Base-by-base conservation (phyloP, 2,329 filamentous ascomycete genomes). In the Neodidymelliopsis sp. region DNA sequence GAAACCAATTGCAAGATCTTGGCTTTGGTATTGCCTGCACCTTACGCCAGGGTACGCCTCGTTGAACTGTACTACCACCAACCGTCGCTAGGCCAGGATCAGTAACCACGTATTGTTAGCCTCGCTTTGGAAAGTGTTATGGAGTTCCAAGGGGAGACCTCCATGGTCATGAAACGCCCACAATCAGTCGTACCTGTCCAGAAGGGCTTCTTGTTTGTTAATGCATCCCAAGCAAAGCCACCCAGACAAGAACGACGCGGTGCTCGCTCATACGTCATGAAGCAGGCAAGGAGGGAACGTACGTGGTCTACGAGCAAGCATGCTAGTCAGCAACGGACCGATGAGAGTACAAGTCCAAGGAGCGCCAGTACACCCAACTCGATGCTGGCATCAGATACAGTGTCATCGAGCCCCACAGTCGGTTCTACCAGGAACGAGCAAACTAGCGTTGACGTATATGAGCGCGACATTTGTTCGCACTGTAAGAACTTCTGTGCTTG, bases 181-280 rank as follows among this genome's bases (percentile, higher is more conserved):
- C 56, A 57, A 43, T 60, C 59, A 41, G 56, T 50, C 33, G 57
- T 55, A 33, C 59, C 67, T 34, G 52, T 59, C 18, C 67, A 66
- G 34, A 66, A 70, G 39, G 68, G 66, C 49, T 73, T 73, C 53
- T 65, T 73, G 48, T 73, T 73, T 44, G 69, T 73, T 44, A 69
- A 73, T 53, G 63, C 69, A 12, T 67, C 67, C 35, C 65, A 72
- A 55, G 66, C 68, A 45, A 72, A 72, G 57, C 67, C 65, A 30
- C 72, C 67, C 10, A 62, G 66, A 53, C 67, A 72, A 62, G 70
- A 69, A 31, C 69, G 70, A 31, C 70, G 69, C 39, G 70, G 70
- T 69, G 70, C 69, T 63, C 70, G 71, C 44, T 72, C 71, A 30
- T 73, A 72, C 57, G 70, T 74, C 15, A 73, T 74, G 71, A 69